Evolutionary conservation across 352 stramenopile genomes (phyloP).

Genomic region (Phytophthora lateralis): DNA sequence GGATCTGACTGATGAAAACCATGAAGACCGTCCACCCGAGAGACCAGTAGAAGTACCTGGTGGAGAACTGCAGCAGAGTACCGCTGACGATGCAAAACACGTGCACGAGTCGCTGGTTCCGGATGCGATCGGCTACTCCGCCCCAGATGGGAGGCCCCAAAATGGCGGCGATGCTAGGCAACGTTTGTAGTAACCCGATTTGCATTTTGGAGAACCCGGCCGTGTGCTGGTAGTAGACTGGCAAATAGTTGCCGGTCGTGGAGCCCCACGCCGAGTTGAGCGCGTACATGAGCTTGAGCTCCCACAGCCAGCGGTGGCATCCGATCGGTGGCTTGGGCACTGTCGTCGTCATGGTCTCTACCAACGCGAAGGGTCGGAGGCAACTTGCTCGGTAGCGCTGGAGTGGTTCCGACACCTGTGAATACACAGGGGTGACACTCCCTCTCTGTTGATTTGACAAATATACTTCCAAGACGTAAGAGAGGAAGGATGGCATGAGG

Average conservation of each 20-base stretch:
- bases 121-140: constrained; percentile 60
- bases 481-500: constrained; percentile 35
- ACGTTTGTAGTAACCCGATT: constrained; percentile 69
- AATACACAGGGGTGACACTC: constrained; percentile 20
- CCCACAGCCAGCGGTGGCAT: constrained; percentile 32
- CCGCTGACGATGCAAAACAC: constrained; percentile 59
- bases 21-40: constrained; percentile 51
- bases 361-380: not conserved
- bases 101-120: constrained; percentile 65
- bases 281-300: constrained; percentile 76
- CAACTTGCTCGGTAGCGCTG: not conserved
- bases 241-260: constrained; percentile 70
- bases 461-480: not conserved
- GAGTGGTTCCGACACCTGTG: constrained; percentile 19
- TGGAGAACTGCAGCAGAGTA: constrained; percentile 54
- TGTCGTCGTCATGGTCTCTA: constrained; percentile 2
- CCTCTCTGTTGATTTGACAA: not conserved
- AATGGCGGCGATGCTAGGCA: constrained; percentile 63
- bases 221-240: constrained; percentile 71
- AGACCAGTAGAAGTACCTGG: constrained; percentile 47
- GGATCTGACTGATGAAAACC: constrained; percentile 59
- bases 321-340: not conserved
- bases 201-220: constrained; percentile 69
- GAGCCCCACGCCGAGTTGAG: constrained; percentile 59
- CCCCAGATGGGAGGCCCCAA: constrained; percentile 70